phyloP scores from a whole-genome alignment of 257 asterid genomes.

The Solanum bulbocastanum region DNA sequence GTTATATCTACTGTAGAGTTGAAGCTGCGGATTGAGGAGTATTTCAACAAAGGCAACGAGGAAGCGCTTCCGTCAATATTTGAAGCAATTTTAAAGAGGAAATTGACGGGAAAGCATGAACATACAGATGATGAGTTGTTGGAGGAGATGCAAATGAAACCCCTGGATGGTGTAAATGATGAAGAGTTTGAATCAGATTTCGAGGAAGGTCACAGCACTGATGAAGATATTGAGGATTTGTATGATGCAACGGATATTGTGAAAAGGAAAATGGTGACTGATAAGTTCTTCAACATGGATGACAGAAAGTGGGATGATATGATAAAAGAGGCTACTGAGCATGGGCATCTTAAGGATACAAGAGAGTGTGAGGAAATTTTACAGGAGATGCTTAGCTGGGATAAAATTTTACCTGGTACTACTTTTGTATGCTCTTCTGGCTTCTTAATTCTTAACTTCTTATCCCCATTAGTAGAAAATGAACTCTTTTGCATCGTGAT shows the following conservation, averaged over 20 bases:
- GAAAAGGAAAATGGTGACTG: slow-evolving; percentile 30
- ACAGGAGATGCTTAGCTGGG: slow-evolving; percentile 87
- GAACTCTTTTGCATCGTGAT: not conserved
- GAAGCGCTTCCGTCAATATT: slow-evolving; percentile 51
- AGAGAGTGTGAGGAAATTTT: slow-evolving; percentile 67
- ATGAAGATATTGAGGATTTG: slow-evolving; percentile 67
- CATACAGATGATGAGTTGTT: slow-evolving; percentile 60
- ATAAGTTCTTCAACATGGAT: slow-evolving; percentile 55
- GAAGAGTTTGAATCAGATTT: slow-evolving; percentile 57
- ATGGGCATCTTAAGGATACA: slow-evolving; percentile 56
- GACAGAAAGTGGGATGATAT: slow-evolving; percentile 75
- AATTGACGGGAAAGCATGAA: slow-evolving; percentile 42
- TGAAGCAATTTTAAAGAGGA: slow-evolving; percentile 47
- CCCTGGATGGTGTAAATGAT: slow-evolving; percentile 44
- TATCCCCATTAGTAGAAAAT: not conserved
- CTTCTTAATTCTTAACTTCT: not conserved
- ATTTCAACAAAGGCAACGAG: slow-evolving; percentile 41
- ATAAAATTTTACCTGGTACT: slow-evolving; percentile 81
- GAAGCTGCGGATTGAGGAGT: slow-evolving; percentile 48
- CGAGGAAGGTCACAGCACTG: slow-evolving; percentile 46
- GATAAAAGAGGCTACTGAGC: slow-evolving; percentile 53
- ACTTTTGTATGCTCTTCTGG: not conserved
- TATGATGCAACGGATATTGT: slow-evolving; percentile 48
- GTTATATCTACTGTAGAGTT: slow-evolving; percentile 34
- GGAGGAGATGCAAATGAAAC: slow-evolving; percentile 41